Percentiles rank a stretch among this genome's conserved stretches.
These are phyloP conservation scores for Xylaria sp. DNA, from an alignment of 2,329 filamentous ascomycete genomes.

Conservation along the genomic window DNA sequence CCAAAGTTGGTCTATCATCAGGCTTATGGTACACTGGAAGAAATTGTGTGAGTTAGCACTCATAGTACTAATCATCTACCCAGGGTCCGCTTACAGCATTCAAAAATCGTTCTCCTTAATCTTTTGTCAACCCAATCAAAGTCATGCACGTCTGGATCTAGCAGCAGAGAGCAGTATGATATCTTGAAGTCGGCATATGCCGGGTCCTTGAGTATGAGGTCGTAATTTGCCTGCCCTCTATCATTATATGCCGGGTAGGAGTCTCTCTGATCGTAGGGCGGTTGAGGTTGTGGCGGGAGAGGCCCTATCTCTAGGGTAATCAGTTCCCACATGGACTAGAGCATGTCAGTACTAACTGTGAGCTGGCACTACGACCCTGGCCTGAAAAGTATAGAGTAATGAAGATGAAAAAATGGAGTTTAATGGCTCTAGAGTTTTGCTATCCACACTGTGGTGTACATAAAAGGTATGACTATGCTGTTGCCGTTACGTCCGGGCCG, in stretches of 20 bases:
- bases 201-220: not conserved
- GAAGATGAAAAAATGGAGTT: not conserved
- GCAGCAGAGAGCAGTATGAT: slow-evolving; percentile 43
- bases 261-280: slow-evolving; percentile 18
- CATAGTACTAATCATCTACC: not conserved
- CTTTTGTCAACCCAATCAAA: slow-evolving; percentile 38
- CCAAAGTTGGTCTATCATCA: slow-evolving; percentile 38
- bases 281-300: slow-evolving; percentile 41
- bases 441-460: not conserved
- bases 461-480: too few species aligned
- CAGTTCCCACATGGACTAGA: slow-evolving; percentile 45
- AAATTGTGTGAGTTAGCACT: slow-evolving; percentile 7
- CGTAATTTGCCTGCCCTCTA: not conserved
- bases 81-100: slow-evolving; percentile 35
- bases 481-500: not conserved
- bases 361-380: too few species aligned
- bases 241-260: not conserved
- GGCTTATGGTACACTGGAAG: slow-evolving; percentile 42
- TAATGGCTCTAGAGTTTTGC: not conserved
- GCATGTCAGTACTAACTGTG: slow-evolving; percentile 8
- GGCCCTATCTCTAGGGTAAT: slow-evolving; percentile 40
- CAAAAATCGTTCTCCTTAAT: slow-evolving; percentile 39
- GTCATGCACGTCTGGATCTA: slow-evolving; percentile 18
- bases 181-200: slow-evolving; percentile 26
- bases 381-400: not conserved